Evolutionary conservation across 192 early-diverging fungal genomes (phyloP).

Genomic region (Cetraspora pellucida): DNA sequence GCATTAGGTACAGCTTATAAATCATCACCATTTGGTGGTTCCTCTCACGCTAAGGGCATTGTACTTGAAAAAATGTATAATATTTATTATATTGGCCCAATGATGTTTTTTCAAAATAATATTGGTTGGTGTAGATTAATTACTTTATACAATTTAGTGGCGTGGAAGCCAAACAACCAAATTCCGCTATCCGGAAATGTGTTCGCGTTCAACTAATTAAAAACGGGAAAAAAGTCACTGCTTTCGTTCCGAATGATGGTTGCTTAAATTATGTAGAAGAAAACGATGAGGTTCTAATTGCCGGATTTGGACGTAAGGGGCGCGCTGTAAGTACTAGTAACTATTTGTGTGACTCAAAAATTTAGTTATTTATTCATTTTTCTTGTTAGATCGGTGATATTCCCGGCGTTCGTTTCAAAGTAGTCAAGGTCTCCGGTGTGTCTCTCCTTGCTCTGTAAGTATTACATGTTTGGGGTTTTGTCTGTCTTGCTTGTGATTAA

Average conservation of each 20-base stretch:
- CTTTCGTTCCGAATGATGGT: slow-evolving; percentile 99
- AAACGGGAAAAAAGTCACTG: slow-evolving; percentile 99
- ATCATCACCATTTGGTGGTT: slow-evolving; percentile 98
- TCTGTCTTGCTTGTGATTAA: background rate
- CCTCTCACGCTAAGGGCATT: slow-evolving; percentile 99
- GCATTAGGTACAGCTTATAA: slow-evolving; percentile 98
- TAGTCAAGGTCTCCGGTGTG: slow-evolving; percentile 99
- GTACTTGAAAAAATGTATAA: slow-evolving; percentile 99
- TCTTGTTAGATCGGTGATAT: slow-evolving; percentile 84
- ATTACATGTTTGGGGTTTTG: background rate
- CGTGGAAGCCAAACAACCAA: slow-evolving; percentile 99
- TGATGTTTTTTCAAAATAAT: background rate
- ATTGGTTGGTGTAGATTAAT: background rate
- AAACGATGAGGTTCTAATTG: slow-evolving; percentile 99
- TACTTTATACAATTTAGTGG: slow-evolving; percentile 59
- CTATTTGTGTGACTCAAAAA: background rate
- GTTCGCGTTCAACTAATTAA: slow-evolving; percentile 99
- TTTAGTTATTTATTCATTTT: slow-evolving; percentile 6
- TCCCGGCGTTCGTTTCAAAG: slow-evolving; percentile 99
- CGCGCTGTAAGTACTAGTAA: slow-evolving; percentile 70
- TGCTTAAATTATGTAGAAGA: slow-evolving; percentile 99
- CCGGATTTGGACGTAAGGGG: slow-evolving; percentile 99
- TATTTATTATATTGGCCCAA: background rate
- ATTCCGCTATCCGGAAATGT: slow-evolving; percentile 99
- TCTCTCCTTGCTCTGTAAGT: slow-evolving; percentile 93